phyloP scores from a whole-genome alignment of 768 basidiomycete species.

The Naganishia vaughanmartiniae region DNA sequence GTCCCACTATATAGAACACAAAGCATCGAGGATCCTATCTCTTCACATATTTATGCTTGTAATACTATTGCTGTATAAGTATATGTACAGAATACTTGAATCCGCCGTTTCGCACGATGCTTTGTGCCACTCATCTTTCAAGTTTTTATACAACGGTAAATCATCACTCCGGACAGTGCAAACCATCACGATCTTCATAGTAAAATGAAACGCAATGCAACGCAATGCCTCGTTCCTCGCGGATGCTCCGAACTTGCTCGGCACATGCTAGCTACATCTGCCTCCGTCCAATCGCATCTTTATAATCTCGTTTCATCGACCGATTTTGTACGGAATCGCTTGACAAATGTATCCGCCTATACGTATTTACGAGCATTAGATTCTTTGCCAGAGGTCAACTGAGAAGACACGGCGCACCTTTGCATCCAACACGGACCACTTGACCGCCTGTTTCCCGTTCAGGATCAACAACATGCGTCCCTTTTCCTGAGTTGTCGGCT shows the following conservation, averaged over 20 bases:
- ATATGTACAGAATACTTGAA: constrained; percentile 5
- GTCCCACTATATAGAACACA: too few species aligned
- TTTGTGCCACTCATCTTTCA: not conserved
- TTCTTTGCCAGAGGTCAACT: not conserved
- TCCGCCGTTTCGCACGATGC: not conserved
- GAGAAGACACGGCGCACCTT: not conserved
- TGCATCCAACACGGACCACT: constrained; percentile 24
- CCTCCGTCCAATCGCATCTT: not conserved
- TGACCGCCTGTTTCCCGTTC: constrained; percentile 7
- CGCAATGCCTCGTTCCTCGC: too few species aligned
- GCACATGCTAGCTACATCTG: not conserved
- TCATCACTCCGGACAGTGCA: not conserved
- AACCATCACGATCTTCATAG: too few species aligned
- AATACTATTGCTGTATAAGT: not conserved
- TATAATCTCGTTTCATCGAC: constrained; percentile 4
- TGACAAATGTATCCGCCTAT: constrained; percentile 15
- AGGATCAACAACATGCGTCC: constrained; percentile 3
- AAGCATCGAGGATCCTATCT: not conserved
- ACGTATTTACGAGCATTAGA: not conserved
- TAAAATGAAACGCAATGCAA: too few species aligned
- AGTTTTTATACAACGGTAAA: not conserved
- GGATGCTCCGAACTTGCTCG: too few species aligned
- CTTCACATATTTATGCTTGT: not conserved
- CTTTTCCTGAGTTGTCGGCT: not conserved
- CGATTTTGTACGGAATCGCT: constrained; percentile 9